Conservation (phyloP, 2,329 filamentous ascomycete species). For the Cladosporium phlei region DNA sequence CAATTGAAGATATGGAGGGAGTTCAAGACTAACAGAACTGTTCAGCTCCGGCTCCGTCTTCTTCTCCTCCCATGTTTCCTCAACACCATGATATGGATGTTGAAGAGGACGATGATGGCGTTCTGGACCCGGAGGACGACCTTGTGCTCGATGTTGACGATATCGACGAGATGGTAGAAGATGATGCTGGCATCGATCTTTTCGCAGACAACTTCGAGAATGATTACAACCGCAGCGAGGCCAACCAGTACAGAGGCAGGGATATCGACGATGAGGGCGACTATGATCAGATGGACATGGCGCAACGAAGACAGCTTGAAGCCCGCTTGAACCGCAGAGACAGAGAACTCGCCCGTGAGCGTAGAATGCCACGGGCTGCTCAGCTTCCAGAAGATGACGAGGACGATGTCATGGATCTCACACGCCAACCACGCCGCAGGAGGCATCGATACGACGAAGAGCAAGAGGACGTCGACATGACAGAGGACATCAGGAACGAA, state of each 20-base stretch:
- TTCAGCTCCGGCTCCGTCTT: slow-evolving; percentile 50
- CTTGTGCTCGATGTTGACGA: slow-evolving; percentile 61
- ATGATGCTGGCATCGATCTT: slow-evolving; percentile 65
- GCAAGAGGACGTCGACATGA: slow-evolving; percentile 81
- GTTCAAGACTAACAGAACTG: slow-evolving; percentile 11
- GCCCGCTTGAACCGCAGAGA: slow-evolving; percentile 69
- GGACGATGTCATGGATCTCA: slow-evolving; percentile 77
- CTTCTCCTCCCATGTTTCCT: slow-evolving; percentile 61
- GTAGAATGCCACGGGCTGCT: slow-evolving; percentile 67
- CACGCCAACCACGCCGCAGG: slow-evolving; percentile 75
- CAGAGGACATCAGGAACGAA: slow-evolving; percentile 89
- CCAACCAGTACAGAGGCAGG: slow-evolving; percentile 60
- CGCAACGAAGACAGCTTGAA: slow-evolving; percentile 65
- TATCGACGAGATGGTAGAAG: slow-evolving; percentile 63
- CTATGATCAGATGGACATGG: slow-evolving; percentile 65
- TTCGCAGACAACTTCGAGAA: slow-evolving; percentile 66
- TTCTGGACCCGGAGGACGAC: slow-evolving; percentile 66
- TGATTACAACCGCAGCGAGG: slow-evolving; percentile 52
- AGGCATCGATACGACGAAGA: slow-evolving; percentile 93
- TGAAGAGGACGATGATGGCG: slow-evolving; percentile 61
- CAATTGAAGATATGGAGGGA: not conserved
- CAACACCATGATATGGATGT: slow-evolving; percentile 58
- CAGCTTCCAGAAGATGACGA: slow-evolving; percentile 65
- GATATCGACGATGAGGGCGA: slow-evolving; percentile 75
- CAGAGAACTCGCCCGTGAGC: slow-evolving; percentile 62